Percentiles rank a stretch among this genome's conserved stretches.
Conservation (phyloP, 306 rosid genomes). For the Purshia tridentata region DNA sequence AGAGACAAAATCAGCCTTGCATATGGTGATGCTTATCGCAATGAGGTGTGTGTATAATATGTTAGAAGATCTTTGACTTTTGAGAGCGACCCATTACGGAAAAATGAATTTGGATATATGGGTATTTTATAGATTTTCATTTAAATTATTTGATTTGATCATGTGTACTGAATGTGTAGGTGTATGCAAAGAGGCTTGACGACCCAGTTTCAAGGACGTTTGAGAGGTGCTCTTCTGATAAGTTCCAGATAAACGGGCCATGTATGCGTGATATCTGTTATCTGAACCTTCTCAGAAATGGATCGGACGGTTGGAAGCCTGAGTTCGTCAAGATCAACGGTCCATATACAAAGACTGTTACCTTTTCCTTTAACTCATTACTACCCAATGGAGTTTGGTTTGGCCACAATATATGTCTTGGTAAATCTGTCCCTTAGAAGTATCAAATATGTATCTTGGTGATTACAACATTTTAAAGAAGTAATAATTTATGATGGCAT, state of each 20-base stretch:
- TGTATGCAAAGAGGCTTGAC: not conserved
- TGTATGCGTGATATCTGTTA: not conserved
- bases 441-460: no score
- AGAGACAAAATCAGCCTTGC: slow-evolving; percentile 10
- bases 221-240: slow-evolving; percentile 3
- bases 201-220: not conserved
- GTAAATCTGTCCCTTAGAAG: not conserved
- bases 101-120: no score
- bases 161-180: not conserved
- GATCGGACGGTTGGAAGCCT: slow-evolving; percentile 9
- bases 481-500: no score
- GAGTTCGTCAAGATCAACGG: slow-evolving; percentile 9
- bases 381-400: slow-evolving; percentile 3
- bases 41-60: not conserved
- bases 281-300: slow-evolving; percentile 8
- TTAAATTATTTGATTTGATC: not conserved
- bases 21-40: slow-evolving; percentile 1
- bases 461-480: no score
- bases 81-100: no score
- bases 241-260: not conserved
- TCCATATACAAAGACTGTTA: not conserved
- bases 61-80: no score
- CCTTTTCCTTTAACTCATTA: not conserved
- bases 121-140: not conserved
- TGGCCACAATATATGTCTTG: not conserved